A percentile compares a stretch with the other conserved stretches of the same genome.
phyloP scores from a whole-genome alignment of 192 early-diverging fungal species.

The Coemansia sp. region DNA sequence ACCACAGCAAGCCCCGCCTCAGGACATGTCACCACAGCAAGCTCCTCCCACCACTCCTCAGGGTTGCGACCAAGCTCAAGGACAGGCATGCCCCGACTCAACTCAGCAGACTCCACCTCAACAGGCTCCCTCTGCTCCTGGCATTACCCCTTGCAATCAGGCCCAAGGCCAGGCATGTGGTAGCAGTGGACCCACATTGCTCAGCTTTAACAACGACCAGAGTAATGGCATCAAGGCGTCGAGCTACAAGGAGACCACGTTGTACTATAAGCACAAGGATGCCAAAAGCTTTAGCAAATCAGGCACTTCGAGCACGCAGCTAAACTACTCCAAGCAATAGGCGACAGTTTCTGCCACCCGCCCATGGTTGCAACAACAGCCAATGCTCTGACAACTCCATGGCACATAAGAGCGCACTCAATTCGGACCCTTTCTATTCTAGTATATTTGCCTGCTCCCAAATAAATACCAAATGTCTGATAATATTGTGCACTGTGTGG shows the following conservation, averaged over 20 bases:
- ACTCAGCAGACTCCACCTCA: background rate
- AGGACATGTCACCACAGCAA: no score
- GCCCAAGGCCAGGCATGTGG: background rate
- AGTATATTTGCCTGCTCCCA: no score
- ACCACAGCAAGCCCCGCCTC: no score
- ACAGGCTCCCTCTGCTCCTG: background rate
- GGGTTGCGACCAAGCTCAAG: constrained; percentile 1
- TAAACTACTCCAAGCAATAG: constrained; percentile 15
- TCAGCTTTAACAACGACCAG: constrained; percentile 27
- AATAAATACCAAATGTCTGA: no score
- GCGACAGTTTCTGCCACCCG: no score
- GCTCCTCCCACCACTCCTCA: no score
- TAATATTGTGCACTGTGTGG: no score
- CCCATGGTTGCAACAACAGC: no score
- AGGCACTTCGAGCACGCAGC: constrained; percentile 24
- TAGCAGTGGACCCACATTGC: background rate
- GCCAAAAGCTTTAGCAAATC: constrained; percentile 14
- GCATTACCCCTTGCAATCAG: background rate
- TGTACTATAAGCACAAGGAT: constrained; percentile 44
- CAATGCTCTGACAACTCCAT: no score
- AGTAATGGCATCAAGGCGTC: constrained; percentile 13
- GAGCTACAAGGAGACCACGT: constrained; percentile 23
- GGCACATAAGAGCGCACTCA: no score
- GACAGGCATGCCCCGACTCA: background rate
- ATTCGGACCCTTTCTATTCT: no score